Percentiles rank a stretch among this genome's conserved stretches.
phyloP scores from a whole-genome alignment of 768 basidiomycete species.

The Mycena latifolia region DNA sequence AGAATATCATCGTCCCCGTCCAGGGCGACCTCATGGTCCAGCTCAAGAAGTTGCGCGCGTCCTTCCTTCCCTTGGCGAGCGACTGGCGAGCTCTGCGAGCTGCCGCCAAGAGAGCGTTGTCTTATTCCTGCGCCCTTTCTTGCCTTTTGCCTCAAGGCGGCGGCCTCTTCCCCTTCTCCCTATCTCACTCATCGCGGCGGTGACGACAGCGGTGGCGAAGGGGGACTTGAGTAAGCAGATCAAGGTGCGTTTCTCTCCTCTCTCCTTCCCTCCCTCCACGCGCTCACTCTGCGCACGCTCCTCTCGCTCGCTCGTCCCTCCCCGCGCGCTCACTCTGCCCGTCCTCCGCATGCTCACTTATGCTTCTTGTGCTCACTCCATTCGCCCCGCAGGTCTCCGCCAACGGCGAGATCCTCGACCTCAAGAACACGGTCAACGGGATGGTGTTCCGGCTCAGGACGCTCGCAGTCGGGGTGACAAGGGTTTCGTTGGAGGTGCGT shows the following conservation, averaged over 20 bases:
- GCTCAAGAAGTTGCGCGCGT: constrained; percentile 62
- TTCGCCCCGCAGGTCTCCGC: constrained; percentile 92
- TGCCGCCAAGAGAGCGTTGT: too few species aligned
- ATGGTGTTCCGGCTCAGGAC: constrained; percentile 92
- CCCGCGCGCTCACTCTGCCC: too few species aligned
- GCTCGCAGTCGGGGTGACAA: constrained; percentile 83
- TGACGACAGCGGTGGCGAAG: constrained; percentile 79
- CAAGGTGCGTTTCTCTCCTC: constrained; percentile 54
- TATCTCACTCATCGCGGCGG: constrained; percentile 84
- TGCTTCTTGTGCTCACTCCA: constrained; percentile 49
- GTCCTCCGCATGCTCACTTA: too few species aligned
- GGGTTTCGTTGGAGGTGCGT: constrained; percentile 95
- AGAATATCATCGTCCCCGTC: constrained; percentile 78
- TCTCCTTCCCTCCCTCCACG: neutral
- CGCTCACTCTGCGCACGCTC: neutral
- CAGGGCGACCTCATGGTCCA: constrained; percentile 80
- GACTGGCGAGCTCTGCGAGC: too few species aligned
- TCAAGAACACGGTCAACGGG: constrained; percentile 94
- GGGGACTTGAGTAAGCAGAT: constrained; percentile 83
- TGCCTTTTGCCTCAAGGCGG: too few species aligned
- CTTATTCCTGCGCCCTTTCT: too few species aligned
- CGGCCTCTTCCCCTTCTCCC: too few species aligned
- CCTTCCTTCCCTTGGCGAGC: neutral
- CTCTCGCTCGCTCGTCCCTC: constrained; percentile 33
- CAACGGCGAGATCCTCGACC: constrained; percentile 90